Conservation (phyloP, 2,329 filamentous ascomycete genomes). For the Tympanopsis confertula region DNA sequence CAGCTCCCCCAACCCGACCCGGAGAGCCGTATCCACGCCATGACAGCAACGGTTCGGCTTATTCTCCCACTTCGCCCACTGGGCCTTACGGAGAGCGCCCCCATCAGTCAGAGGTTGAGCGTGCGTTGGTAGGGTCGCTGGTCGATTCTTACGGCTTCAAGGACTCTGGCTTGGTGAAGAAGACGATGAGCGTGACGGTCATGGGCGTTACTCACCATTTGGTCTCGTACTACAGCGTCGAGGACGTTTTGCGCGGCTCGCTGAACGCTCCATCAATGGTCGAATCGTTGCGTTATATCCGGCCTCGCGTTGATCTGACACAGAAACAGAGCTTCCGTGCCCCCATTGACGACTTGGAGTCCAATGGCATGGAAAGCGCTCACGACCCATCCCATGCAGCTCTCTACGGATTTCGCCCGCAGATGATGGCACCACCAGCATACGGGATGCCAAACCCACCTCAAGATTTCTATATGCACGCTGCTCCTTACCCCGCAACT, state of each 20-base stretch:
- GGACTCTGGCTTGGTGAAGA: constrained; percentile 72
- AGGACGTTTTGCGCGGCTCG: constrained; percentile 58
- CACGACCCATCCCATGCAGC: not conserved
- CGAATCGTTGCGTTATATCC: constrained; percentile 32
- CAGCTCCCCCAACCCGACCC: constrained; percentile 22
- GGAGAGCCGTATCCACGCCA: constrained; percentile 4
- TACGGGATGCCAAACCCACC: constrained; percentile 20
- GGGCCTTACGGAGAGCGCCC: constrained; percentile 4
- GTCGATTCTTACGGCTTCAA: constrained; percentile 89
- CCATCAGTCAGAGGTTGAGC: constrained; percentile 15
- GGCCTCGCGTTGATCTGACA: constrained; percentile 45
- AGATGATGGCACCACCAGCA: constrained; percentile 17
- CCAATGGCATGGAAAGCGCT: not conserved
- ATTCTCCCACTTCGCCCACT: constrained; percentile 10
- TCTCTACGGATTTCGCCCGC: constrained; percentile 6
- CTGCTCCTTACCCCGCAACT: constrained; percentile 14
- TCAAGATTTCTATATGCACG: constrained; percentile 21
- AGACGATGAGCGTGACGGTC: constrained; percentile 74
- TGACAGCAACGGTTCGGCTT: not conserved
- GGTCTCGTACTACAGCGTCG: constrained; percentile 77
- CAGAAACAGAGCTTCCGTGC: constrained; percentile 55
- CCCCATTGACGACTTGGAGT: constrained; percentile 48
- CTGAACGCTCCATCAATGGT: constrained; percentile 48
- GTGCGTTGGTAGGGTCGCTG: constrained; percentile 62
- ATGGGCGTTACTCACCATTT: constrained; percentile 70